Evolutionary conservation across 2,329 filamentous ascomycete species (phyloP), one percentile per base, ranked within the genome.

Genomic region (Aspergillus spinulosporus): DNA sequence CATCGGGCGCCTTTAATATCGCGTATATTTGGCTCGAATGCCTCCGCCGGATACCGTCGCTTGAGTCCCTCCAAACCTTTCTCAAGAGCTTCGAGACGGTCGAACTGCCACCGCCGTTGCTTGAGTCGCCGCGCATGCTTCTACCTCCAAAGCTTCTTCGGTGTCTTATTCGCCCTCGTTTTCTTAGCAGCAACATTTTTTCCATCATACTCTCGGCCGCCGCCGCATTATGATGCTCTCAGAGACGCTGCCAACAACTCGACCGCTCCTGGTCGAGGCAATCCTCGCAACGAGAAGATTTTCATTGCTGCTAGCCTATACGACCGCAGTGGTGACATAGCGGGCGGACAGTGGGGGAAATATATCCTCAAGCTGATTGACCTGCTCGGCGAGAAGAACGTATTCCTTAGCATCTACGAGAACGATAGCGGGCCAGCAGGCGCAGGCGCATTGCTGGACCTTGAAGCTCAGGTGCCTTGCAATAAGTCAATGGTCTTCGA

Each of bases 291-390:
- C 49, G 86, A 90, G 68, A 88, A 85, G 64, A 76, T 91, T n/a
- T 91, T 88, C 66, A 88, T 92, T 50, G 86, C 86, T 1, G 84
- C 88, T 12, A 89, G 86, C 64, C 78, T 92, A 52, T 88, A 88
- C 63, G 87, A 91, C 64, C 76, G 78, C 15, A 76, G 77, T 5
- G 87, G 86, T 1, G 74, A 80, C 2, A 74, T 91, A 15, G 82
- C 86, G 0, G 74, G 78, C 5, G 87, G 88, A 1, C 74, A 77
- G 29, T 92, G 88, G 88, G 87, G 85, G 0, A 68, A 79, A 57
- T 78, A 80, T 26, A 68, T 92, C 0, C 67, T 86, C 40, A 75
- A 84, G 15, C 72, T 92, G 52, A 80, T 91, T 32, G 77, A 88
- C 48, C 68, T 89, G 31, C 76, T 92, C 37, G 88, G 88, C 0